phyloP scores from a whole-genome alignment of 768 basidiomycete genomes.

The Termitomyces eurrhizus region DNA sequence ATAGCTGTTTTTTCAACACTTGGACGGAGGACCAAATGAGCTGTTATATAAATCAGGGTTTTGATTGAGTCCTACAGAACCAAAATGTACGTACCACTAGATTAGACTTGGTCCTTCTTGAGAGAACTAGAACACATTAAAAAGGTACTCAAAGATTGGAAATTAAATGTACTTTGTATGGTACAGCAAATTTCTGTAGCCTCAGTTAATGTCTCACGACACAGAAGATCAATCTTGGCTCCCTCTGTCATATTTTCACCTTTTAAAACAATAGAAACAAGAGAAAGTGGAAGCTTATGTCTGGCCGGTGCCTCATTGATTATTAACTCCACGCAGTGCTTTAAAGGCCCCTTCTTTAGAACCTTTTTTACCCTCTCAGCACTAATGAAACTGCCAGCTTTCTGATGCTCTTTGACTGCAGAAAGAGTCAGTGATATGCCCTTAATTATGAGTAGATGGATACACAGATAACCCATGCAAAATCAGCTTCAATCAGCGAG shows the following conservation, averaged over 20 bases:
- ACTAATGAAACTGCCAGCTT: constrained; percentile 73
- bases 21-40: constrained; percentile 80
- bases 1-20: constrained; percentile 95
- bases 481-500: constrained; percentile 85
- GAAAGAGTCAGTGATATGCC: neutral
- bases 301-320: constrained; percentile 85
- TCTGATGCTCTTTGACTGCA: constrained; percentile 78
- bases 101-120: constrained; percentile 87
- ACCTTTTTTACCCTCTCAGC: constrained; percentile 69
- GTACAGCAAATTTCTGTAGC: constrained; percentile 77
- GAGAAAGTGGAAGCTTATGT: constrained; percentile 41
- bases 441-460: neutral
- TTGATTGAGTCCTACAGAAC: neutral
- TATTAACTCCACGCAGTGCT: constrained; percentile 76
- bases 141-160: neutral
- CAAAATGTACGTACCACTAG: constrained; percentile 58
- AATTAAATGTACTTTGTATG: constrained; percentile 67
- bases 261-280: neutral
- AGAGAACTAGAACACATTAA: constrained; percentile 52
- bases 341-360: constrained; percentile 72
- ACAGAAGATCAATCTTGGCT: constrained; percentile 62
- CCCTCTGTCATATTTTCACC: constrained; percentile 51
- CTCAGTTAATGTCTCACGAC: neutral
- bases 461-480: constrained; percentile 91
- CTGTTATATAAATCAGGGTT: constrained; percentile 27